Conservation (phyloP, 805 yeast genomes). For the Myxozyma kluyveri region DNA sequence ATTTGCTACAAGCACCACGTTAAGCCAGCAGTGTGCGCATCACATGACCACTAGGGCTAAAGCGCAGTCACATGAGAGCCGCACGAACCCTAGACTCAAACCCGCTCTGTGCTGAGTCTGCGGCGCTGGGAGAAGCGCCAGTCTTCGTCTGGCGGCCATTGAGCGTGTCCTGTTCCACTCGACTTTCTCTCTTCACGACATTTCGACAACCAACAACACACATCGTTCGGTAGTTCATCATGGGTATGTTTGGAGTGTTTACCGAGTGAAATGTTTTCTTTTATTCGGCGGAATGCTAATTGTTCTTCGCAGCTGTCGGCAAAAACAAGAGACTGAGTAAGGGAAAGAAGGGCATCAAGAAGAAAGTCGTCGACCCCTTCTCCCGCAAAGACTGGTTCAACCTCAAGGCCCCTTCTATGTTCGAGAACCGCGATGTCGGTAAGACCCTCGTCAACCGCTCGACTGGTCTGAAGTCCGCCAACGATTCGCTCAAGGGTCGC, state of each 20-base stretch:
- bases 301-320: constrained; percentile 81
- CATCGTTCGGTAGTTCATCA: constrained; percentile 22
- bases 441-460: constrained; percentile 98
- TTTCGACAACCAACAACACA: constrained; percentile 3
- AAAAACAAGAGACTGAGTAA: constrained; percentile 80
- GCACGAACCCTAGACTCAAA: too few species aligned
- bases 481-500: constrained; percentile 97
- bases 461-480: constrained; percentile 95
- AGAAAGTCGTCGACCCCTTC: constrained; percentile 99
- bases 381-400: constrained; percentile 90
- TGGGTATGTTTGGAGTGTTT: constrained; percentile 29
- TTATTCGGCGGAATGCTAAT: too few species aligned
- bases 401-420: constrained; percentile 82
- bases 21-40: too few species aligned
- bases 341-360: constrained; percentile 97
- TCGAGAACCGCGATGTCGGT: constrained; percentile 98
- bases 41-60: too few species aligned
- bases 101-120: constrained; percentile 3
- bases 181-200: constrained; percentile 5
- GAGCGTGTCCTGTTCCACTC: not conserved
- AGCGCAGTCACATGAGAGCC: not conserved
- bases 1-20: too few species aligned
- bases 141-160: not conserved
- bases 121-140: not conserved
- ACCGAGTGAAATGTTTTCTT: not conserved